Evolutionary conservation across 2,329 filamentous ascomycete genomes (phyloP), one percentile per base, ranked within the genome.

Genomic region (Penicillium occitanis): DNA sequence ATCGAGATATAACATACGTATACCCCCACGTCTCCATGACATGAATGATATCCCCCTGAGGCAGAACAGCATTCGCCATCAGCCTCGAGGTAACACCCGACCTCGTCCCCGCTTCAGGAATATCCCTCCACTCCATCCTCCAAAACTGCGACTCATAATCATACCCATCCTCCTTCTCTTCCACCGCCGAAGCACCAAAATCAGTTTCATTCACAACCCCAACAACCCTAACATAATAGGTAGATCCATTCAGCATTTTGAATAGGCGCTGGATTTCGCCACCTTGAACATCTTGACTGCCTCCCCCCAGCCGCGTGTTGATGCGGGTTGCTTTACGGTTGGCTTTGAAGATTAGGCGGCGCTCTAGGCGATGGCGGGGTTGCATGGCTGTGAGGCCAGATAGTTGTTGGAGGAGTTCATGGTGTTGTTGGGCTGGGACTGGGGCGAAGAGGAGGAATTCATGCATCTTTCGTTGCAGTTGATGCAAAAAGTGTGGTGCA

Each of bases 391-490:
- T 84, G 64, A 88, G 76, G 62, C 87, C 87, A 46, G 86, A 83
- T 57, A 90, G 80, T 71, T 89, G 85, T 72, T 86, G 84, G 63
- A 88, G 78, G 19, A 88, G 81, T 75, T 87, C 86, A 73, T 85
- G 79, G 79, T 88, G 86, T 71, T 87, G 85, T 46, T 82, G 76
- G 40, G 77, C 74, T 10, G 86, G 82, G 65, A 89, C 81, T 72
- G 86, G 84, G 71, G 85, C 86, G 77, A 85, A 88, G 55, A 89
- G 82, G 58, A 87, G 78, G 70, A 88, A 81, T 79, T 89, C 87
- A 76, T 89, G 86, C 87, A 89, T 88, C 67, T 69, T 61, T 17
- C 14, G 5, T 19, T 35, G 1, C 42, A n/a, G 40, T 42, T 42
- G 40, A 42, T n/a, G 40, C 40, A n/a, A 42, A 4, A n/a, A 42